These are phyloP conservation scores for Plantago elongata DNA, from an alignment of 257 asterid genomes.

Conservation along the genomic window DNA sequence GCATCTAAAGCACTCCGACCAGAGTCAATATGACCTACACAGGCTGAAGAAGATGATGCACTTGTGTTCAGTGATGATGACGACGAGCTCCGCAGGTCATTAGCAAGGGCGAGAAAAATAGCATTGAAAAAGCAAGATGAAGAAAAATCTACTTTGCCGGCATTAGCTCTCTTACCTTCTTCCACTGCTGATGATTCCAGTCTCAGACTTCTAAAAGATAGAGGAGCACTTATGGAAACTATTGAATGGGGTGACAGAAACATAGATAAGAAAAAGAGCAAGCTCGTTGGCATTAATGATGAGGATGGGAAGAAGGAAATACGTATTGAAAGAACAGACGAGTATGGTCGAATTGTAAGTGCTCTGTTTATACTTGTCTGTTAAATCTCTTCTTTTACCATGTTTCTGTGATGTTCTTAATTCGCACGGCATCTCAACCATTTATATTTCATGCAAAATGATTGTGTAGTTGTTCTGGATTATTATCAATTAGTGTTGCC, in stretches of 20 bases:
- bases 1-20: conserved; percentile 84
- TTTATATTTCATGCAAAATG: too few species aligned
- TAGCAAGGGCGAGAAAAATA: conserved; percentile 80
- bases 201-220: conserved; percentile 68
- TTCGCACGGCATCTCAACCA: too few species aligned
- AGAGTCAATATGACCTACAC: conserved; percentile 27
- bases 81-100: conserved; percentile 84
- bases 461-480: too few species aligned
- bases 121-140: conserved; percentile 62
- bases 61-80: conserved; percentile 78
- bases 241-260: conserved; percentile 97
- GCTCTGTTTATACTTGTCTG: background rate
- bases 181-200: conserved; percentile 44
- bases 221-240: conserved; percentile 85
- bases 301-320: conserved; percentile 66
- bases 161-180: conserved; percentile 47
- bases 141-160: conserved; percentile 42
- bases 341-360: conserved; percentile 90
- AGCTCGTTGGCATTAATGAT: conserved; percentile 70
- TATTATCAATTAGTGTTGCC: too few species aligned
- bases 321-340: conserved; percentile 86
- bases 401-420: too few species aligned
- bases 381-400: too few species aligned
- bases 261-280: conserved; percentile 95
- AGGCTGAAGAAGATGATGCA: conserved; percentile 53